Base-by-base conservation (phyloP, 106 monocot genomes). In the Platanthera guangdongensis region DNA sequence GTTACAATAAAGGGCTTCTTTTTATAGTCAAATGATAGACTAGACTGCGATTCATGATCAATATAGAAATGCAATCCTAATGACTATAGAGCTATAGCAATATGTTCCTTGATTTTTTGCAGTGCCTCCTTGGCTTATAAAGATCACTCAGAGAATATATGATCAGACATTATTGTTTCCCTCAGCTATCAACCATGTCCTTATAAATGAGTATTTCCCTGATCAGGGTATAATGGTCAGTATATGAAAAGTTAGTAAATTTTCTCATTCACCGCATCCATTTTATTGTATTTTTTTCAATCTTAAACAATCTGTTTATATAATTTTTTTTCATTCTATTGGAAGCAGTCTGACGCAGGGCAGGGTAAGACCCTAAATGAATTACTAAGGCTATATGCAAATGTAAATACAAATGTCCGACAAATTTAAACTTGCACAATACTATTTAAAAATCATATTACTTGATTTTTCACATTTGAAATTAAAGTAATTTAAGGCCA, bases 151-250 rank as follows among this genome's bases (percentile, higher is more conserved):
- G 48, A 84, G 80, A 77, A 99, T 99, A 76, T 79, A 81, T 72
- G 54, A 83, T 14, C 59, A 82, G 63, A 88, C 94, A 9, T 82
- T 80, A 18, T 83, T 99, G 69, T 99, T 99, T 76, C 91, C 97
- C 11, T 94, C 91, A 28, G 83, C 81, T 71, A 89, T 99, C 55
- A 99, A 99, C 81, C 94, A 99, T 85, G 97, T 99, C 1, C 89
- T 99, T 22, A 92, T 99, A 78, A 99, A 99, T 77, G 94, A 99
- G 82, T 99, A 99, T 77, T 78, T 83, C 4, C 94, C 92, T 21
- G 82, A 92, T 85, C 97, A 99, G 83, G 97, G 97, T 62, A 94
- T 99, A 82, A 94, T 99, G 97, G 97, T 99, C 70, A 52, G 93
- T 81, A 39, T 50, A 21, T 30, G 13, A 67, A 2, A n/a, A 13